These are phyloP conservation scores for Linum usitatissimum DNA, from an alignment of 345 rosid genomes.

Conservation along the genomic window DNA sequence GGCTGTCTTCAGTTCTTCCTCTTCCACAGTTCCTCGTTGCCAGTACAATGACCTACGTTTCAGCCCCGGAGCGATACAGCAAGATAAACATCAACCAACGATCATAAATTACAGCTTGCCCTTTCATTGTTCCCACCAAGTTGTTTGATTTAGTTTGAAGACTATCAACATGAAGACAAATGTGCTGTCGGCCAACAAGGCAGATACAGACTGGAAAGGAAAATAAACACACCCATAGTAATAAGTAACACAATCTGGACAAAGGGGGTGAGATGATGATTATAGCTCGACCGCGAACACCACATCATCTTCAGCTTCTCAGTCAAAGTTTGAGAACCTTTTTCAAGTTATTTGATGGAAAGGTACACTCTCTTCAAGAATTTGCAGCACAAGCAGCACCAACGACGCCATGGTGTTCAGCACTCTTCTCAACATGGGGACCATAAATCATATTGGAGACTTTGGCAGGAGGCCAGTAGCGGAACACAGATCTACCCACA, in stretches of 20 bases:
- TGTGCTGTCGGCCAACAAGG: background rate
- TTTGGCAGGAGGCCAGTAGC: constrained; percentile 71
- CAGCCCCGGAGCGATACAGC: background rate
- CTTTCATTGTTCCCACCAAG: background rate
- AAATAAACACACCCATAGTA: background rate
- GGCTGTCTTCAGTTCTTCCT: background rate
- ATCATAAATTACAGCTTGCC: background rate
- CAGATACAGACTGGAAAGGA: background rate
- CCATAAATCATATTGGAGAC: background rate
- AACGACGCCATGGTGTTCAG: background rate
- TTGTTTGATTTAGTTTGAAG: background rate
- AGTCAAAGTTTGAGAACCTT: background rate
- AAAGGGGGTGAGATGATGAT: background rate
- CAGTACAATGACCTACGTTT: too few relatives aligned
- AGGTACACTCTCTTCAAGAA: background rate
- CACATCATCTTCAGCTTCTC: background rate
- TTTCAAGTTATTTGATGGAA: background rate
- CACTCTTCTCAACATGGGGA: background rate
- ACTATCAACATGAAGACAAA: background rate
- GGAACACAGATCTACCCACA: constrained; percentile 59
- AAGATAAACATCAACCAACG: background rate
- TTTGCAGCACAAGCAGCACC: background rate
- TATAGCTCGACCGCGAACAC: background rate
- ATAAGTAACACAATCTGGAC: background rate
- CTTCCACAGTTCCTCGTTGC: background rate